Conservation (phyloP, 306 rosid species). For the Medicago lupulina region DNA sequence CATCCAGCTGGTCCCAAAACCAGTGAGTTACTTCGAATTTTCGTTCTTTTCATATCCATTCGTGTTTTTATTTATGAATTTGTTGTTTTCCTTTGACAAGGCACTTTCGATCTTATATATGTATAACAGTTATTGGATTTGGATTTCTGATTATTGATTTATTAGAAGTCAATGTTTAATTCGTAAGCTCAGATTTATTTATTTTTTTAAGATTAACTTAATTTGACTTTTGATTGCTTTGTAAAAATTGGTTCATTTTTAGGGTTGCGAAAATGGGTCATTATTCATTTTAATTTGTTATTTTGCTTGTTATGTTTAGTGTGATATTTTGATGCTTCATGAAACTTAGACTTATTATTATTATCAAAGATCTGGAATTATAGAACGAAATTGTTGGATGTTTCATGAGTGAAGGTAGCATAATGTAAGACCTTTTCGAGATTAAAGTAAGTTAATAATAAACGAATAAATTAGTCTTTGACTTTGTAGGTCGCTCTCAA, state of each 20-base stretch:
- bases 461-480: too few relatives aligned
- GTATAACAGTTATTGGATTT: not conserved
- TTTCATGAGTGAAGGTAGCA: not conserved
- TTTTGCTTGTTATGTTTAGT: conserved; percentile 14
- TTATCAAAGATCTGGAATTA: not conserved
- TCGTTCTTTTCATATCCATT: not conserved
- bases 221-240: not conserved
- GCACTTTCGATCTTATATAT: not conserved
- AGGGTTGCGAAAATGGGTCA: not conserved
- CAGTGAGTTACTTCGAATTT: conserved; percentile 58
- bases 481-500: too few relatives aligned
- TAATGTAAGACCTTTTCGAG: not conserved
- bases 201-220: not conserved
- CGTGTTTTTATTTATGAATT: not conserved
- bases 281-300: not conserved
- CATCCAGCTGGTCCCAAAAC: conserved; percentile 99
- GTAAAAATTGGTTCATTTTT: not conserved
- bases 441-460: not conserved
- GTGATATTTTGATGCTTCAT: not conserved
- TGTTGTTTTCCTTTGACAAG: not conserved
- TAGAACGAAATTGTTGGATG: not conserved
- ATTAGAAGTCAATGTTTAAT: not conserved
- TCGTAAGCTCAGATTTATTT: not conserved
- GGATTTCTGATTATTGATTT: not conserved
- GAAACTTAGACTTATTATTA: not conserved